Percentiles rank a stretch among this genome's conserved stretches.
Conservation (phyloP, 176 grass and related monocot species). For the Pontederia paniculata region DNA sequence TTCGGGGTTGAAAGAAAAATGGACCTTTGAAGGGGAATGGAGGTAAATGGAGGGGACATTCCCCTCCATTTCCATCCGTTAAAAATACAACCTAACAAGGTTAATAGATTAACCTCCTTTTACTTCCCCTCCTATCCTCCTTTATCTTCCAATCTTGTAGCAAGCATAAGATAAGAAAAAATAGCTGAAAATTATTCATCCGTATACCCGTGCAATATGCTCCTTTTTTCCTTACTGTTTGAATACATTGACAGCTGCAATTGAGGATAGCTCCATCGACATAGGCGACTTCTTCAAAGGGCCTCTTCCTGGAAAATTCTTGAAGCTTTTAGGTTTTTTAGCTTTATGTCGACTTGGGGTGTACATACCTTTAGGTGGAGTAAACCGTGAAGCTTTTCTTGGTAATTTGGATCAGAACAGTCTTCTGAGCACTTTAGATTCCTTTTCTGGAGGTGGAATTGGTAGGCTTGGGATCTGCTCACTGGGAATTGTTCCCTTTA, state of each 20-base stretch:
- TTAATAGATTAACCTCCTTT: no score
- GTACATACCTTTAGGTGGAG: slow-evolving; percentile 88
- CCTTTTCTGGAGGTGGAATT: slow-evolving; percentile 92
- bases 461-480: slow-evolving; percentile 90
- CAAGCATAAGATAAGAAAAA: no score
- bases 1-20: no score
- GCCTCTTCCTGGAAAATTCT: slow-evolving; percentile 75
- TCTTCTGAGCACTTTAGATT: slow-evolving; percentile 82
- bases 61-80: no score
- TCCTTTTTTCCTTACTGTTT: slow-evolving; percentile 4
- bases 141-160: no score
- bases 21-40: no score
- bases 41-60: no score
- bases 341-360: slow-evolving; percentile 78
- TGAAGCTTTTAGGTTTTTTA: slow-evolving; percentile 81
- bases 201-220: no score
- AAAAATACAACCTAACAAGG: no score
- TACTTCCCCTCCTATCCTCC: no score
- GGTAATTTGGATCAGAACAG: slow-evolving; percentile 94
- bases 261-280: slow-evolving; percentile 91
- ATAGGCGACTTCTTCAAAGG: slow-evolving; percentile 93
- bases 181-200: neutral
- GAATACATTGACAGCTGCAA: slow-evolving; percentile 50
- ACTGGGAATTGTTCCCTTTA: slow-evolving; percentile 90
- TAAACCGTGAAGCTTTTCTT: slow-evolving; percentile 72